Percentiles rank a stretch among this genome's conserved stretches.
These are phyloP conservation scores for Fallopia convolvulus DNA, from an alignment of 148 eudicot genomes.

Conservation along the genomic window DNA sequence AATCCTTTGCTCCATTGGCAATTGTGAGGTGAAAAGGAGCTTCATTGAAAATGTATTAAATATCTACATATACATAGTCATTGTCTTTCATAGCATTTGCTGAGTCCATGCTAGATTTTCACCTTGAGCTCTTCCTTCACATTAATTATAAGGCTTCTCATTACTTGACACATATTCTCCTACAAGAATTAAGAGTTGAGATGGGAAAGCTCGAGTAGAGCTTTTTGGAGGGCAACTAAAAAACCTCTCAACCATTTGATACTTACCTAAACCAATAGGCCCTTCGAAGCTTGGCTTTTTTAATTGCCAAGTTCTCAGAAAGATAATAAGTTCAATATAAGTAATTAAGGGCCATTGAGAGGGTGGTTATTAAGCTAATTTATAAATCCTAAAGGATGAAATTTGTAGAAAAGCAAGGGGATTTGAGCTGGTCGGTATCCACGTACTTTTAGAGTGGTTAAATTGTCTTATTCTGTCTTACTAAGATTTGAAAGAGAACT, in stretches of 20 bases:
- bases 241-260: background rate
- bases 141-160: too few species aligned
- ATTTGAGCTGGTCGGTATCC: background rate
- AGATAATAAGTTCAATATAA: background rate
- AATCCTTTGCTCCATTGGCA: too few species aligned
- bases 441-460: background rate
- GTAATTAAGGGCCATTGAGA: background rate
- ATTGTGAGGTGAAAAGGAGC: too few species aligned
- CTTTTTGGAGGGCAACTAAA: background rate
- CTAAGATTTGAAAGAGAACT: background rate
- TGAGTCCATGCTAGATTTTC: too few species aligned
- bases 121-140: too few species aligned
- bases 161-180: too few species aligned
- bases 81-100: too few species aligned
- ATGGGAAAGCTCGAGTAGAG: background rate
- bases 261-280: too few species aligned
- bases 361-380: background rate
- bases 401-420: background rate
- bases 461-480: background rate
- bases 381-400: background rate
- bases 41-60: too few species aligned
- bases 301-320: background rate
- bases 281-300: too few species aligned
- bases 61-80: too few species aligned
- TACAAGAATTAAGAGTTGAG: too few species aligned